phyloP scores from a whole-genome alignment of 2,329 filamentous ascomycete genomes.

The Daldinia sp. region DNA sequence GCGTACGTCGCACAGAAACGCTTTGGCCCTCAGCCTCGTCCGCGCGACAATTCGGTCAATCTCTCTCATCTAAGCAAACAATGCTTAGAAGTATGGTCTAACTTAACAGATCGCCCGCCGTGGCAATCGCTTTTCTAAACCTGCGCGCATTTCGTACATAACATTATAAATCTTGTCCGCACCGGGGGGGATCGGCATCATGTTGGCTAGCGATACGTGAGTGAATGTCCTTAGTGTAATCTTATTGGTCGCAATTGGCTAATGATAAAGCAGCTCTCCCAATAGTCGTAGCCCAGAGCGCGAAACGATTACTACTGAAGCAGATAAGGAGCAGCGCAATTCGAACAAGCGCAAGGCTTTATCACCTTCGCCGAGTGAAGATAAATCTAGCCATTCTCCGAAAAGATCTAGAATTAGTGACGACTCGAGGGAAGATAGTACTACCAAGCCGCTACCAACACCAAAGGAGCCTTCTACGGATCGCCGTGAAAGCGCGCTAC shows the following conservation, averaged over 20 bases:
- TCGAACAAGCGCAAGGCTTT: slow-evolving; percentile 53
- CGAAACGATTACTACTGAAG: slow-evolving; percentile 33
- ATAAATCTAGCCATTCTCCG: slow-evolving; percentile 44
- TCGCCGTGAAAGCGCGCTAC: slow-evolving; percentile 60
- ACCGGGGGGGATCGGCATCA: slow-evolving; percentile 22
- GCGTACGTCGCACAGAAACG: slow-evolving; percentile 15
- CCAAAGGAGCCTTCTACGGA: slow-evolving; percentile 44
- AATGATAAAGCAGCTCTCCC: slow-evolving; percentile 39
- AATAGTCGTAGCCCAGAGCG: slow-evolving; percentile 33
- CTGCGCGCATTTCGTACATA: slow-evolving; percentile 16
- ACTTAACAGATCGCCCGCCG: slow-evolving; percentile 24
- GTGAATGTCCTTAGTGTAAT: slow-evolving; percentile 20
- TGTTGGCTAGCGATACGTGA: slow-evolving; percentile 45
- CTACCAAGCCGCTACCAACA: slow-evolving; percentile 23
- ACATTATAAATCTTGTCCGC: slow-evolving; percentile 2
- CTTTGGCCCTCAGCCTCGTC: slow-evolving; percentile 41
- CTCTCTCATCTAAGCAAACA: slow-evolving; percentile 8
- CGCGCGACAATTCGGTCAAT: slow-evolving; percentile 26
- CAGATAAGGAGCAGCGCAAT: slow-evolving; percentile 30
- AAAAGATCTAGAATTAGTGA: slow-evolving; percentile 45
- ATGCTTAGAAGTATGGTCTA: slow-evolving; percentile 27
- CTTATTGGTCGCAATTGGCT: slow-evolving; percentile 37
- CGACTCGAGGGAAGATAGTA: slow-evolving; percentile 37
- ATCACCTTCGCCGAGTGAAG: slow-evolving; percentile 37
- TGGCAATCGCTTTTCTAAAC: slow-evolving; percentile 20